phyloP scores from a whole-genome alignment of 75 land plant species.

The Pinus albicaulis region DNA sequence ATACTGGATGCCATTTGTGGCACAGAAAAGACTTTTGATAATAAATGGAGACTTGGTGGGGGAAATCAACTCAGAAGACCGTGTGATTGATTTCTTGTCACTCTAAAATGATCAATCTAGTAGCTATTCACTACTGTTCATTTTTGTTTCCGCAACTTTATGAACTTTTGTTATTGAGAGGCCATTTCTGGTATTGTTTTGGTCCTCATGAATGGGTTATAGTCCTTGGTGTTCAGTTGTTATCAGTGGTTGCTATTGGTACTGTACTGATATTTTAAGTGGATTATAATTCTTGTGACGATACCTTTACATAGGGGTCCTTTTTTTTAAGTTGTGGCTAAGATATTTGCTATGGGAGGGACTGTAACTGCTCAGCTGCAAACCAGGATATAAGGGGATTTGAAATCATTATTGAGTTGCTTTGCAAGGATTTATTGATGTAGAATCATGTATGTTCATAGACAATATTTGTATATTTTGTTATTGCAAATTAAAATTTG shows the following conservation, averaged over 20 bases:
- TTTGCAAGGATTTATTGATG: neutral
- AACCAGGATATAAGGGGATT: neutral
- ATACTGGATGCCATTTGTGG: neutral
- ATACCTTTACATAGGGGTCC: neutral
- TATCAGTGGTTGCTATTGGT: neutral
- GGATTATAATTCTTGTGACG: neutral
- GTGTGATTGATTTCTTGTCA: neutral
- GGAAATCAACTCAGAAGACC: neutral
- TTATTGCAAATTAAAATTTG: neutral
- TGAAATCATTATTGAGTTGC: neutral
- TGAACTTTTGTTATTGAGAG: neutral
- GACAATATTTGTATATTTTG: neutral
- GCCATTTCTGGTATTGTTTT: neutral
- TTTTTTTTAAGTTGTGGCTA: neutral
- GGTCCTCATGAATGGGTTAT: neutral
- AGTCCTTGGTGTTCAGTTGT: neutral
- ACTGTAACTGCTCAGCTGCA: neutral
- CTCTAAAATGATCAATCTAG: slow-evolving; percentile 5
- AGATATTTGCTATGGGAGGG: neutral
- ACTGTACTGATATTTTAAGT: neutral
- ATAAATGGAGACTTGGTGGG: neutral
- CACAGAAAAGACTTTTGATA: neutral
- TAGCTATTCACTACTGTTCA: neutral
- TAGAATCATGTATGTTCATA: neutral
- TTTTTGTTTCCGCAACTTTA: neutral